Evolutionary conservation across 1,284 basidiomycete species (phyloP), one percentile per base, ranked within the genome.

Genomic region (Puccinia horiana): DNA sequence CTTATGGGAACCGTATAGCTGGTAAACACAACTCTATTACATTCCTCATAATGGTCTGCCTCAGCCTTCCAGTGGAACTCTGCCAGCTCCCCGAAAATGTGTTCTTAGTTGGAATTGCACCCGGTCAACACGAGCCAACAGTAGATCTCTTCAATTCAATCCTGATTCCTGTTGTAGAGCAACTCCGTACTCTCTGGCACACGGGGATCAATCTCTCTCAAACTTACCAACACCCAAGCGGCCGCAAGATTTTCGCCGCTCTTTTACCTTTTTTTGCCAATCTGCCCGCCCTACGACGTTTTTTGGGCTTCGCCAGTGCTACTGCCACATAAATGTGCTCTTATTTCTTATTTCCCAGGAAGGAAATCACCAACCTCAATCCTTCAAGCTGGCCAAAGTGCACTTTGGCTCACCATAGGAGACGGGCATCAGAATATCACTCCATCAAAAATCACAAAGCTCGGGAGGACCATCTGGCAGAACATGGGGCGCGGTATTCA

Each of bases 51-150:
- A 9, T 80, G 18, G 56, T 72, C 20, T 72, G 56, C 29, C 44
- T 65, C 16, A 44, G 40, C 32, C 75, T 77, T 8, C 88, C 88
- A 2, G 84, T 84, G 0, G 52, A 83, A 6, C 54, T 87, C 12
- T 85, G 88, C 0, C 86, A 86, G 76, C 83, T 85, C 23, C 63
- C 83, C 0, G 86, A 89, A 69, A 88, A 89, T 69, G 84, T 88
- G 20, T 88, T 61, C 18, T 83, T 88, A 11, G 86, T 86, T 9
- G 87, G 87, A 2, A 83, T 89, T 20, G 86, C 86, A 87, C 88
- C 85, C 14, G 85, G 85, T 2, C 84, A 84, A 6, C 20, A 61
- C 16, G 83, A 85, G 49, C 85, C 84, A 1, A 40, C 44, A 0
- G n/a, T 80, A 0, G 49, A 84, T 4, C 67, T 84, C 16, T 76